Percentiles rank a stretch among this genome's conserved stretches.
phyloP scores from a whole-genome alignment of 192 early-diverging fungal species.

The Funneliformis mosseae region DNA sequence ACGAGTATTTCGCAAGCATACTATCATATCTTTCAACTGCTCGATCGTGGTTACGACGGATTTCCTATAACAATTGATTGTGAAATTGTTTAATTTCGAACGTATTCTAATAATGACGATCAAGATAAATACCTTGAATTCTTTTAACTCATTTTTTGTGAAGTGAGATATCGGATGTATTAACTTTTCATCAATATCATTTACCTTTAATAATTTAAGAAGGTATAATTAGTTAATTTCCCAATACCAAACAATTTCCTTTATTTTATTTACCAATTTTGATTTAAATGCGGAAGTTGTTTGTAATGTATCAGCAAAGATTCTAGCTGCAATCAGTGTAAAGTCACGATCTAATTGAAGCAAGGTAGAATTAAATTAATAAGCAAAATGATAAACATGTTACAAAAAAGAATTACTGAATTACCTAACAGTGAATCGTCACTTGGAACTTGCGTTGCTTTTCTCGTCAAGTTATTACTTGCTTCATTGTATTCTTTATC shows the following conservation, averaged over 20 bases:
- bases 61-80: slow-evolving; percentile 40
- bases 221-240: background rate
- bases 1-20: slow-evolving; percentile 58
- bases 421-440: slow-evolving; percentile 42
- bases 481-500: slow-evolving; percentile 39
- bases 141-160: slow-evolving; percentile 63
- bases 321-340: slow-evolving; percentile 46
- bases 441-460: slow-evolving; percentile 10
- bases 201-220: slow-evolving; percentile 41
- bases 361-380: background rate
- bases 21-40: slow-evolving; percentile 63
- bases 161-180: slow-evolving; percentile 60
- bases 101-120: background rate
- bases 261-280: slow-evolving; percentile 43
- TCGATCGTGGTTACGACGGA: slow-evolving; percentile 49
- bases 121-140: slow-evolving; percentile 55
- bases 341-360: slow-evolving; percentile 46
- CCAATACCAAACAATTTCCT: too few relatives aligned
- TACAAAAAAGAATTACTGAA: too few relatives aligned
- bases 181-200: slow-evolving; percentile 61
- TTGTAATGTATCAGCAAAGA: slow-evolving; percentile 49
- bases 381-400: background rate
- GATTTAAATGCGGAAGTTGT: slow-evolving; percentile 49
- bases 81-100: slow-evolving; percentile 9
- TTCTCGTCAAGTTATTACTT: slow-evolving; percentile 38